Evolutionary conservation across 257 asterid species (phyloP).

Genomic region (Echites panduratus): DNA sequence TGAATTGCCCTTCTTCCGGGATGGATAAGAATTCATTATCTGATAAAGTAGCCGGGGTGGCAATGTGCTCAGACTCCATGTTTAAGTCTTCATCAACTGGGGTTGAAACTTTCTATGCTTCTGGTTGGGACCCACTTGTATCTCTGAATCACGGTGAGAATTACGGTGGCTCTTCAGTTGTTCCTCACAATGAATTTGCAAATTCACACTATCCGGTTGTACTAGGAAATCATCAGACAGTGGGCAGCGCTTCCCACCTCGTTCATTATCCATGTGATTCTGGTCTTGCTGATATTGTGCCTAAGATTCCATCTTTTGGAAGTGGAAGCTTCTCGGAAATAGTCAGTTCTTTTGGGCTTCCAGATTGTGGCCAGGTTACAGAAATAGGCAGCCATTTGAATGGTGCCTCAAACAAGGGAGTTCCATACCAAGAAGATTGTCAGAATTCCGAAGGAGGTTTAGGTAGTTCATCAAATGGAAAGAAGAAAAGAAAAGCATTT

Average conservation of each 20-base stretch:
- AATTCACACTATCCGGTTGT: constrained; percentile 39
- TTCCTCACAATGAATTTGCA: constrained; percentile 49
- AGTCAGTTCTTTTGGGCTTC: constrained; percentile 38
- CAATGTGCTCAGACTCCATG: constrained; percentile 26
- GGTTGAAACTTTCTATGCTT: constrained; percentile 43
- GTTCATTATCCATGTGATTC: constrained; percentile 51
- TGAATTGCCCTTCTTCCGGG: constrained; percentile 33
- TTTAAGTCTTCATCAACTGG: constrained; percentile 27
- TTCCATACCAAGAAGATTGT: constrained; percentile 29
- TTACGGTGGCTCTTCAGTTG: constrained; percentile 36
- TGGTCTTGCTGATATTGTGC: constrained; percentile 42
- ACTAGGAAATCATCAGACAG: constrained; percentile 41
- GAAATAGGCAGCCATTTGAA: constrained; percentile 22
- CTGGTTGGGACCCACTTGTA: constrained; percentile 65
- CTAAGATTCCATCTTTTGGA: constrained; percentile 56
- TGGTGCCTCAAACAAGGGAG: constrained; percentile 25
- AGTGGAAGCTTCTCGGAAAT: constrained; percentile 58
- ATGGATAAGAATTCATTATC: constrained; percentile 24
- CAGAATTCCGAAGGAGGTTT: constrained; percentile 33
- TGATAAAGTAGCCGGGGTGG: constrained; percentile 31
- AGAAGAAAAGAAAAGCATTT: constrained; percentile 54
- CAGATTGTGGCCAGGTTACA: constrained; percentile 32
- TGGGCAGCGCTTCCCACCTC: constrained; percentile 40
- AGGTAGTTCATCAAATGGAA: constrained; percentile 46
- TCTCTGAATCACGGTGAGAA: constrained; percentile 47